phyloP scores from a whole-genome alignment of 2,329 filamentous ascomycete species.

The Monilinia fructicola region DNA sequence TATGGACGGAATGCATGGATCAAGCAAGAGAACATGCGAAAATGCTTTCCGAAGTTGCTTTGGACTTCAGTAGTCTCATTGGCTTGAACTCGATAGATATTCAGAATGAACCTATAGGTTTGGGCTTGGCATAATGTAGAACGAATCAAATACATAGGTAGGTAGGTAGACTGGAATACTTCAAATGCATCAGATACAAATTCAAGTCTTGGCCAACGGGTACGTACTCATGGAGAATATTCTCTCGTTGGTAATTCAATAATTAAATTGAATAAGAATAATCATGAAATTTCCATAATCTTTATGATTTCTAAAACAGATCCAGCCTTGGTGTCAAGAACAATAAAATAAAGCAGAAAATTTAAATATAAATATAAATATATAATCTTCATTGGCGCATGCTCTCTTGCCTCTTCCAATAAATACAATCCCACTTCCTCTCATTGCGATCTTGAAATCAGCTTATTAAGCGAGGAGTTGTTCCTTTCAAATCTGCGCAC shows the following conservation, averaged over 20 bases:
- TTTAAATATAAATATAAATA: neutral
- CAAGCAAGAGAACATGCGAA: conserved; percentile 77
- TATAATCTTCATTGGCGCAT: conserved; percentile 7
- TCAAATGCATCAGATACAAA: conserved; percentile 1
- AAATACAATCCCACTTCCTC: conserved; percentile 8
- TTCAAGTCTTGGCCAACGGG: neutral
- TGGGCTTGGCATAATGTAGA: conserved; percentile 38
- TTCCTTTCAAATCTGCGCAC: conserved; percentile 25
- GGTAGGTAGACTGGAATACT: neutral
- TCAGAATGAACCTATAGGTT: conserved; percentile 41
- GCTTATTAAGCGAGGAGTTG: conserved; percentile 24
- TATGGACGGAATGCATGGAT: conserved; percentile 82
- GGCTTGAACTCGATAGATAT: conserved; percentile 51
- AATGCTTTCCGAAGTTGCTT: conserved; percentile 78
- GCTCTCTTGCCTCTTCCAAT: conserved; percentile 21
- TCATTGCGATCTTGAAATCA: conserved; percentile 13
- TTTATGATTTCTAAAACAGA: neutral
- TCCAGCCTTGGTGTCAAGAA: neutral
- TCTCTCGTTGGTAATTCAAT: neutral
- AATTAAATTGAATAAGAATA: conserved; percentile 6
- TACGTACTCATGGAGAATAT: neutral
- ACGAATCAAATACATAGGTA: neutral
- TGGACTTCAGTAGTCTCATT: conserved; percentile 85
- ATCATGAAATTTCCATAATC: neutral
- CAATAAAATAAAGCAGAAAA: neutral